Evolutionary conservation across 768 basidiomycete species (phyloP), one percentile per base, ranked within the genome.

Genomic region (Mycena galopus): DNA sequence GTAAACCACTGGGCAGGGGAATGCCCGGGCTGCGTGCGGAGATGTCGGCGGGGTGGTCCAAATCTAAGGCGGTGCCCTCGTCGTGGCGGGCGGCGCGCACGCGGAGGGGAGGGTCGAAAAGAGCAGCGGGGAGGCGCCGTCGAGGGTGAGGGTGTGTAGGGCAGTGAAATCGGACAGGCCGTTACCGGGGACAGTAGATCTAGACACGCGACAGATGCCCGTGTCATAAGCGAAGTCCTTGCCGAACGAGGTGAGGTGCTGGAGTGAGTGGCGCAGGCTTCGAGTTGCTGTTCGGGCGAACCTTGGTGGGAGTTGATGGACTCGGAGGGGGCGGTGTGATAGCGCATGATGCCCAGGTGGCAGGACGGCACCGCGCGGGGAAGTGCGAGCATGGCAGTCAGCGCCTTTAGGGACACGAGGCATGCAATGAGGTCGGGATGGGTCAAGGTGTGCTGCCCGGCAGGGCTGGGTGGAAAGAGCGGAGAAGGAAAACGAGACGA

Each of bases 101-200:
- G n/a, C 23, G 50, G 64, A 65, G 50, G 55, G 32, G 51, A 65
- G 64, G 35, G 51, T 56, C 33, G 64, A 55, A 35, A 65, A 55
- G 33, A 65, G 50, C 25, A 39, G 64, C 50, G 35, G 32, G 33
- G 50, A 51, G 63, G 51, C 63, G 30, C 63, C 51, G 63, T 65
- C 63, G 23, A 65, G 47, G 47, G 32, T 50, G 47, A 50, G 27
- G 27, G 51, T 53, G 27, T 53, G 51, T 6, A 53, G 51, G 25
- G 27, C 51, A 29, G 51, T 53, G 51, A 53, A 53, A 53, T 53
- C 25, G 51, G 10, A 27, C 51, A 53, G 51, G n/a, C 51, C 51
- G 11, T 27, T 53, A 11, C 25, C 51, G 8, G 51, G 14, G 51
- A 25, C 51, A 14, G 25, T n/a, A n/a, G n/a, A n/a, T n/a, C n/a